Evolutionary conservation across 2,329 filamentous ascomycete genomes (phyloP), one percentile per base, ranked within the genome.

Genomic region (Fusarium staphyleae): DNA sequence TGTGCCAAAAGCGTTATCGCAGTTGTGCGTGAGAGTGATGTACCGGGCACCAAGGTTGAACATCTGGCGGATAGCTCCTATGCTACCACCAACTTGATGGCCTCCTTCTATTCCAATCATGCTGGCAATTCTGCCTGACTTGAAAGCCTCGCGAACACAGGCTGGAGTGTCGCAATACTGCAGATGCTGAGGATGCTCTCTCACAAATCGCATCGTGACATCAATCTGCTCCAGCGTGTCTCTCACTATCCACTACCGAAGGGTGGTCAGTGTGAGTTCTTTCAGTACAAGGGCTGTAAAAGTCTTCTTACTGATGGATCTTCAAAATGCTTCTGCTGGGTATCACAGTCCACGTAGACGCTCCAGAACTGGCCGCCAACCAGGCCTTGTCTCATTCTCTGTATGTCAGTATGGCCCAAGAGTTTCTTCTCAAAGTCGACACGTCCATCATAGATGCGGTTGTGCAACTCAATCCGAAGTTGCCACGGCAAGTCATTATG

Each of bases 31-130:
- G 4, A 70, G 57, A 0, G 71, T 73, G 28, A 74, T 69, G 50
- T 76, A 76, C n/a, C 73, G 69, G 3, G 70, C 71, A 12, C 74
- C 74, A 4, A 76, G 67, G n/a, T 67, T 46, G 48, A 70, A 69
- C 50, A 70, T 67, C 47, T 71, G 70, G 4, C 73, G 66, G 14
- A 76, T 69, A 11, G 65, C 66, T 1, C 67, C 69, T 14, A 72
- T 69, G 24, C 65, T 68, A 9, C 68, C 66, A 1, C 72, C 73
- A 1, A 71, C 60, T 57, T 73, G 70, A 45, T 75, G 74, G 4
- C 62, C 52, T 8, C 71, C 74, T 58, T 76, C 74, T 11, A 74
- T 69, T 2, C 74, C 73, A 29, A 74, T 67, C 58, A 74, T 73
- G 37, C 69, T 71, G 0, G 73, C 66, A 11, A 75, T 72, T 13